Conservation (phyloP, 2,329 filamentous ascomycete species). For the Leptographium galeiforme region DNA sequence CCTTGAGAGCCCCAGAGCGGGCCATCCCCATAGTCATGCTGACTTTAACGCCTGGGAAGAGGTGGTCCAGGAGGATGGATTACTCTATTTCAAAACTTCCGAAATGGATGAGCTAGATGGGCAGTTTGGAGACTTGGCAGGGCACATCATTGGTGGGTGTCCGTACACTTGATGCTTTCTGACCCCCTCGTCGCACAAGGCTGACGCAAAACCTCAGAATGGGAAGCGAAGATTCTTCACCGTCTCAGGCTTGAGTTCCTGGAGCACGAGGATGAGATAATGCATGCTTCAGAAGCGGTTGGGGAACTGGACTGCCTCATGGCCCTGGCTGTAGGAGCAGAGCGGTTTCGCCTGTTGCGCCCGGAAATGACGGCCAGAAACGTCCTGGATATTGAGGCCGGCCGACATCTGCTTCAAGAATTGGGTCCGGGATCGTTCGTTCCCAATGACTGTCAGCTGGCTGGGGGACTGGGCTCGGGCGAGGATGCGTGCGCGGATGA, state of each 20-base stretch:
- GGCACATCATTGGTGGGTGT: slow-evolving; percentile 60
- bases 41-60: slow-evolving; percentile 51
- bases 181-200: not conserved
- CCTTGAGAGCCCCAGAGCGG: not conserved
- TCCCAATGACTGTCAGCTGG: slow-evolving; percentile 62
- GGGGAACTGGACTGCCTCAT: slow-evolving; percentile 80
- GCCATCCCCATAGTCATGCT: not conserved
- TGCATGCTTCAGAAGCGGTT: slow-evolving; percentile 61
- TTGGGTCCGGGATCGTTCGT: slow-evolving; percentile 69
- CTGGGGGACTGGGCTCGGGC: slow-evolving; percentile 39
- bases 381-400: slow-evolving; percentile 59
- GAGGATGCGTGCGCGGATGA: slow-evolving; percentile 7
- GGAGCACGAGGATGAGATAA: slow-evolving; percentile 51
- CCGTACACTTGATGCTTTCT: not conserved
- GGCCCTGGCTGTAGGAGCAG: slow-evolving; percentile 66
- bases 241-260: slow-evolving; percentile 59
- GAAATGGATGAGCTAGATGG: slow-evolving; percentile 71
- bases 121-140: slow-evolving; percentile 73
- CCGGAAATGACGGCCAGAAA: slow-evolving; percentile 61
- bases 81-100: slow-evolving; percentile 75
- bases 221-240: slow-evolving; percentile 78
- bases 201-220: slow-evolving; percentile 38
- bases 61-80: slow-evolving; percentile 58
- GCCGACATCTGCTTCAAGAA: slow-evolving; percentile 79
- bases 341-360: slow-evolving; percentile 54